A percentile compares a stretch with the other conserved stretches of the same genome.
Conservation (phyloP, 2,329 filamentous ascomycete species). For the Botrytis deweyae region DNA sequence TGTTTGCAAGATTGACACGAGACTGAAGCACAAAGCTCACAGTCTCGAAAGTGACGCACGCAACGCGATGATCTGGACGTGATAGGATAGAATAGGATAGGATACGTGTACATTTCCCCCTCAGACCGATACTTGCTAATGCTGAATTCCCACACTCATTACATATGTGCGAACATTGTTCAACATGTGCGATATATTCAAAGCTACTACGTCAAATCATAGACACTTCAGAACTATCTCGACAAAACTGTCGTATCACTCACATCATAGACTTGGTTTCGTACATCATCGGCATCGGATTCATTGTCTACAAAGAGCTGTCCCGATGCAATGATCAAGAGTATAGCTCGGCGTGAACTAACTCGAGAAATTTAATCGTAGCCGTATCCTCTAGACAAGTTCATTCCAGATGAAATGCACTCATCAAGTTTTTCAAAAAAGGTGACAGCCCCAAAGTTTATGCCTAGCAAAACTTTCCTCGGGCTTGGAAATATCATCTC, state of each 20-base stretch:
- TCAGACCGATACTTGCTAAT: background rate
- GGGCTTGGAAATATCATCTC: background rate
- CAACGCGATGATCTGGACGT: background rate
- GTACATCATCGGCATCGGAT: background rate
- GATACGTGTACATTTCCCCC: background rate
- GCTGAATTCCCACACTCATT: background rate
- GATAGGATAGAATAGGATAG: background rate
- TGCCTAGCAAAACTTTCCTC: background rate
- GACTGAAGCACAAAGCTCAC: background rate
- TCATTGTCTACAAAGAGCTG: background rate
- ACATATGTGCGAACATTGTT: background rate
- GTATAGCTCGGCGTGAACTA: background rate
- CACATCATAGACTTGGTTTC: background rate
- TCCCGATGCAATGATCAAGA: background rate
- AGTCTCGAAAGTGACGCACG: background rate
- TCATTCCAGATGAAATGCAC: background rate
- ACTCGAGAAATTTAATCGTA: background rate
- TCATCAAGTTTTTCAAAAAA: background rate
- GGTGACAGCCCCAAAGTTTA: background rate
- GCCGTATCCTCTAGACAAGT: background rate
- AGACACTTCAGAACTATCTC: background rate
- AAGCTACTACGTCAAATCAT: background rate
- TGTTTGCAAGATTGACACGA: background rate
- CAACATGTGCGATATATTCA: background rate
- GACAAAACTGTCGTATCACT: background rate